Percentiles rank a stretch among this genome's conserved stretches.
These are phyloP conservation scores for Yamadazyma jaroonii DNA, from an alignment of 1,139 yeast species.

Conservation along the genomic window DNA sequence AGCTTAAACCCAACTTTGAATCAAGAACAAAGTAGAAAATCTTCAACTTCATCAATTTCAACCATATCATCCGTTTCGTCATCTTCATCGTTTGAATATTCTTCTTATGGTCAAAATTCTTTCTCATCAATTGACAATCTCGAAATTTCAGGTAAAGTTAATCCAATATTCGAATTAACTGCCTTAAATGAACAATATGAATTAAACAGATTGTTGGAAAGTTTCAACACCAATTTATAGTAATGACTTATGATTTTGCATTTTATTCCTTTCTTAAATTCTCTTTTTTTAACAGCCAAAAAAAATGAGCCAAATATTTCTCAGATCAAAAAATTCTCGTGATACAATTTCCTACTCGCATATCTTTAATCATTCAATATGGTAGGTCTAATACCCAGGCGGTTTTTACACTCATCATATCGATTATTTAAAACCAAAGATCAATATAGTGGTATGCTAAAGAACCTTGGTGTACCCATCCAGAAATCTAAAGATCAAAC, in stretches of 20 bases:
- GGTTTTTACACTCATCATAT: not conserved
- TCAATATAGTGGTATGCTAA: constrained; percentile 8
- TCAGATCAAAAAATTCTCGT: not conserved
- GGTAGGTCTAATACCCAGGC: not conserved
- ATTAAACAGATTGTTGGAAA: constrained; percentile 31
- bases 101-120: constrained; percentile 1
- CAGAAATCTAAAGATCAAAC: constrained; percentile 1
- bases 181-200: constrained; percentile 42
- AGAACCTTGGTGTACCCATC: constrained; percentile 5
- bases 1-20: constrained; percentile 4
- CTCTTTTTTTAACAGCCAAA: not conserved
- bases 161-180: constrained; percentile 41
- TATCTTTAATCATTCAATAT: not conserved
- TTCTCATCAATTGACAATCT: constrained; percentile 2
- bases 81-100: not conserved
- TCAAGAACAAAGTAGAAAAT: constrained; percentile 2
- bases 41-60: constrained; percentile 4
- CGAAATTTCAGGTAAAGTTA: constrained; percentile 19
- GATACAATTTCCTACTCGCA: not conserved
- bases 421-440: constrained; percentile 4
- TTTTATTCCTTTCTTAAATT: not conserved
- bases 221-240: constrained; percentile 9
- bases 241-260: constrained; percentile 5
- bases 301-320: not conserved
- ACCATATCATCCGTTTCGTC: not conserved